These are phyloP conservation scores for Neofusicoccum kwambonambiense DNA, from an alignment of 2,329 filamentous ascomycete genomes.

Conservation along the genomic window DNA sequence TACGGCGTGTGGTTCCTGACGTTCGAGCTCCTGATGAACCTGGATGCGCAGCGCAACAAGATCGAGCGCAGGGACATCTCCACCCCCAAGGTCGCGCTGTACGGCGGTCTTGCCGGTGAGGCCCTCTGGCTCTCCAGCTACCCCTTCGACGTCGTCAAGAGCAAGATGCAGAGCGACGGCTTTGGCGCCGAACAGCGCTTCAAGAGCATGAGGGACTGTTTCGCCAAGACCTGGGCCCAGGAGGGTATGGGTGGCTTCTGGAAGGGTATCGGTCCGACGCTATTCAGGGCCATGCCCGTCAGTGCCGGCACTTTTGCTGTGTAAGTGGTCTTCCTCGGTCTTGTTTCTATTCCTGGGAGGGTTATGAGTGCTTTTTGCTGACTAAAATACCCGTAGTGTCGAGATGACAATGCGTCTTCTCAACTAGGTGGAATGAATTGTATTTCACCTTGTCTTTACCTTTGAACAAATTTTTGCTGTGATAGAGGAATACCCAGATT, in stretches of 20 bases:
- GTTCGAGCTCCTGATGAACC: slow-evolving; percentile 96
- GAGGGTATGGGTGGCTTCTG: slow-evolving; percentile 87
- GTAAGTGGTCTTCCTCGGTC: slow-evolving; percentile 31
- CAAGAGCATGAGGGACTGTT: slow-evolving; percentile 83
- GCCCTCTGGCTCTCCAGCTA: slow-evolving; percentile 91
- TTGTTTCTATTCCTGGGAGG: neutral
- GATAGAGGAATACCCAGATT: slow-evolving; percentile 13
- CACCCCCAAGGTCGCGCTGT: slow-evolving; percentile 81
- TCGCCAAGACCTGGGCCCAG: slow-evolving; percentile 72
- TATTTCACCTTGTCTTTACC: neutral
- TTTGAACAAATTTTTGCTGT: neutral
- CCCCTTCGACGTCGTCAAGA: slow-evolving; percentile 96
- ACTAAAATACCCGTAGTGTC: slow-evolving; percentile 22
- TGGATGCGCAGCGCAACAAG: slow-evolving; percentile 75
- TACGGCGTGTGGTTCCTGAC: slow-evolving; percentile 95
- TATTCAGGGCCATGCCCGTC: slow-evolving; percentile 94
- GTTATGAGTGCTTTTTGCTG: neutral
- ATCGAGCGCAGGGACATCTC: slow-evolving; percentile 75
- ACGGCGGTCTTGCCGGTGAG: slow-evolving; percentile 92
- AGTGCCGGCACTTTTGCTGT: slow-evolving; percentile 97
- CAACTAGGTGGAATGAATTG: slow-evolving; percentile 26
- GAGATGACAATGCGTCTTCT: slow-evolving; percentile 40
- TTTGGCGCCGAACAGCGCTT: slow-evolving; percentile 73
- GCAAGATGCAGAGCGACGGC: slow-evolving; percentile 98
- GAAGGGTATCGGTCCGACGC: slow-evolving; percentile 87